These are phyloP conservation scores for Trichoderma atrobrunneum DNA, from an alignment of 2,329 filamentous ascomycete species.

Conservation along the genomic window DNA sequence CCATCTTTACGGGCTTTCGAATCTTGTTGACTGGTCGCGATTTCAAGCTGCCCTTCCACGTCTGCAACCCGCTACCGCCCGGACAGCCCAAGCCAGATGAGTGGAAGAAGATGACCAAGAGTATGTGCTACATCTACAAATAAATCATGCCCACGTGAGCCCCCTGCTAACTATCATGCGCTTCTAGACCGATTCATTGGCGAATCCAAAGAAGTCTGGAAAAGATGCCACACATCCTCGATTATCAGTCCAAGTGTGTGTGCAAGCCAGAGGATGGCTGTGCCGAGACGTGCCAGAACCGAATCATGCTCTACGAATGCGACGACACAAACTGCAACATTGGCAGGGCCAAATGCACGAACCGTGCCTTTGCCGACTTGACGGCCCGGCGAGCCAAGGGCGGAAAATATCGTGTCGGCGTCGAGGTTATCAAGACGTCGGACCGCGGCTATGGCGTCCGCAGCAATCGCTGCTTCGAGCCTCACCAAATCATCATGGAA, in stretches of 20 bases:
- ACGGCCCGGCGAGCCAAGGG: constrained; percentile 71
- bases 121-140: constrained; percentile 49
- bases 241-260: constrained; percentile 74
- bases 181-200: constrained; percentile 80
- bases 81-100: constrained; percentile 90
- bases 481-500: constrained; percentile 95
- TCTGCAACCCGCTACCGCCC: constrained; percentile 81
- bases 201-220: constrained; percentile 76
- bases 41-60: constrained; percentile 85
- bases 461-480: constrained; percentile 80
- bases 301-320: constrained; percentile 97
- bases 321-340: constrained; percentile 85
- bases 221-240: constrained; percentile 72
- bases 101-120: constrained; percentile 89
- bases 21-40: constrained; percentile 70
- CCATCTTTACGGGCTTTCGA: constrained; percentile 74
- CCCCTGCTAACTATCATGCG: constrained; percentile 25
- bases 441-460: constrained; percentile 91
- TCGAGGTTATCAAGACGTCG: constrained; percentile 88
- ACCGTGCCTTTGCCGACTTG: constrained; percentile 82
- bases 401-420: constrained; percentile 85
- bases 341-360: constrained; percentile 70
- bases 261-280: constrained; percentile 78
- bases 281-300: constrained; percentile 86
- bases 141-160: not conserved